Evolutionary conservation across 495 filamentous ascomycete species (phyloP).

Genomic region (Neurospora sp.): DNA sequence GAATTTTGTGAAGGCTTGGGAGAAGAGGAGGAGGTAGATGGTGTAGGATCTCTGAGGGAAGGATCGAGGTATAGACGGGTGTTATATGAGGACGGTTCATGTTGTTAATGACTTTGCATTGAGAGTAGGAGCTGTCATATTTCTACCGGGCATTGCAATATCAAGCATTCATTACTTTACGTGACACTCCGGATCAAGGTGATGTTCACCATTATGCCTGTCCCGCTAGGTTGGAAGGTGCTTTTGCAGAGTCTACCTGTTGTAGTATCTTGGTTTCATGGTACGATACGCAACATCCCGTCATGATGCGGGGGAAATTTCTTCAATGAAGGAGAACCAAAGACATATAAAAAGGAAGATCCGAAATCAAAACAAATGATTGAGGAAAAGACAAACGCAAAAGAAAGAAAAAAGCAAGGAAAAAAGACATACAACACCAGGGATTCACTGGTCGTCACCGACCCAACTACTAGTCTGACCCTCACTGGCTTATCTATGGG

Average conservation of each 20-base stretch:
- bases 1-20: conserved; percentile 61
- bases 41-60: no score
- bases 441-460: conserved; percentile 26
- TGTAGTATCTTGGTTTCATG: background rate
- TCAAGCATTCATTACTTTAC: background rate
- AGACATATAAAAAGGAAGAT: no score
- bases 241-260: background rate
- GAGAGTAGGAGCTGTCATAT: background rate
- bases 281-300: background rate
- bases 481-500: background rate
- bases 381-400: no score
- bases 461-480: conserved; percentile 1
- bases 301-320: background rate
- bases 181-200: no score
- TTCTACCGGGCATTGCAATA: background rate
- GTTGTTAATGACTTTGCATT: background rate
- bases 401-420: background rate
- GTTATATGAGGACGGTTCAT: background rate
- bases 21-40: conserved; percentile 15
- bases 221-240: no score
- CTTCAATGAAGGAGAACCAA: no score
- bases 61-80: background rate
- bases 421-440: conserved; percentile 31
- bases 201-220: no score
- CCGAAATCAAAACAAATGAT: no score